Evolutionary conservation across 495 filamentous ascomycete genomes (phyloP).

Genomic region (Aspergillus nanangensis): DNA sequence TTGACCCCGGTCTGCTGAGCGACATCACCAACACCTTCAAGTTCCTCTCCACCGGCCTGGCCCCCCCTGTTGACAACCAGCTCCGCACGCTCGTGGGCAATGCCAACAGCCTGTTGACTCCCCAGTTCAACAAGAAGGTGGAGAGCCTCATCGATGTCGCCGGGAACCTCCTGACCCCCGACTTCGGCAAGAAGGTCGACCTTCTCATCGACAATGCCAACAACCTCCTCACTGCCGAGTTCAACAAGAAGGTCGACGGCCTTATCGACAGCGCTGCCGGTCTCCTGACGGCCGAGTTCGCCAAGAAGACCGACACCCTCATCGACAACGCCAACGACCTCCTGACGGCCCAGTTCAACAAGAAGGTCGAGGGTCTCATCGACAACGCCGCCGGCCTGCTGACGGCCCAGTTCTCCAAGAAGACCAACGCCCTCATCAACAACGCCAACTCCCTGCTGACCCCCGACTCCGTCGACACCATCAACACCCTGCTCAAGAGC

Average conservation of each 20-base stretch:
- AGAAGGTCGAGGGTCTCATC: constrained; percentile 32
- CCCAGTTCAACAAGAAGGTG: constrained; percentile 32
- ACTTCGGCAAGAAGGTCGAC: constrained; percentile 29
- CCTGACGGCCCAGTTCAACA: constrained; percentile 28
- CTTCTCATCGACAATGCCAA: constrained; percentile 34
- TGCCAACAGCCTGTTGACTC: constrained; percentile 26
- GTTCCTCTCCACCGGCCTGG: constrained; percentile 32
- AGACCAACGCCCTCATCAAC: constrained; percentile 28
- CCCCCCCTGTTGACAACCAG: constrained; percentile 34
- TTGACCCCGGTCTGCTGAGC: constrained; percentile 18
- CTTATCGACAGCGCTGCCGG: constrained; percentile 32
- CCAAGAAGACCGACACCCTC: constrained; percentile 31
- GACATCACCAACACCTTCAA: constrained; percentile 31
- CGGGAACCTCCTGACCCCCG: constrained; percentile 24
- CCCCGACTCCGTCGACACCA: constrained; percentile 28
- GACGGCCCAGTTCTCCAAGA: constrained; percentile 31
- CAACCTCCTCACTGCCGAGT: constrained; percentile 27
- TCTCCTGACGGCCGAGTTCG: constrained; percentile 25
- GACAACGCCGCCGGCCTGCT: constrained; percentile 34
- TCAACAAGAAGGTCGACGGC: constrained; percentile 16
- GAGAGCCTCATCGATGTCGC: constrained; percentile 29
- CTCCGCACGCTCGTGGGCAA: constrained; percentile 32
- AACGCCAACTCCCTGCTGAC: constrained; percentile 27
- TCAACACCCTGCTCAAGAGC: constrained; percentile 24
- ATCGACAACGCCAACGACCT: constrained; percentile 32